Evolutionary conservation across 2,329 filamentous ascomycete genomes (phyloP).

Genomic region (Herpotrichia juniperi): DNA sequence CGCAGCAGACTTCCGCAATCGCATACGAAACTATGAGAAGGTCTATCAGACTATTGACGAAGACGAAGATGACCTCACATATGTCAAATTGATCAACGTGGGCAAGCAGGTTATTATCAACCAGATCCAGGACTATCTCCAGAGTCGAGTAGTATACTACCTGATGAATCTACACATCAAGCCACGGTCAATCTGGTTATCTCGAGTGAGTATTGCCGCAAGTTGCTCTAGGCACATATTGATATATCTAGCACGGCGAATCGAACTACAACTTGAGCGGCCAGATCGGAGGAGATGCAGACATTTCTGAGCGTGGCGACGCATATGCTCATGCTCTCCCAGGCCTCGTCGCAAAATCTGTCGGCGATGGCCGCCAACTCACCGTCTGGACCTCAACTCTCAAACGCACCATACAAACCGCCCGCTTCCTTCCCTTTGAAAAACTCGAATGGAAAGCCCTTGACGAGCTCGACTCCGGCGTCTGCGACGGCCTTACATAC

Average conservation of each 20-base stretch:
- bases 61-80: constrained; percentile 86
- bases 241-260: constrained; percentile 77
- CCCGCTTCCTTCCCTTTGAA: constrained; percentile 86
- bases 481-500: constrained; percentile 96
- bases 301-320: constrained; percentile 84
- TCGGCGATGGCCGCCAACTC: constrained; percentile 73
- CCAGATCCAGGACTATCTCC: constrained; percentile 93
- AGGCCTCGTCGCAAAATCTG: constrained; percentile 81
- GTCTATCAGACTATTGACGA: constrained; percentile 93
- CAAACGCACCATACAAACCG: constrained; percentile 88
- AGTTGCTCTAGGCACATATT: constrained; percentile 8
- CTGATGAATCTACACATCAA: constrained; percentile 99
- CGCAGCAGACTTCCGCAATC: constrained; percentile 88
- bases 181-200: constrained; percentile 94
- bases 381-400: constrained; percentile 79
- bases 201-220: constrained; percentile 68
- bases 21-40: constrained; percentile 97
- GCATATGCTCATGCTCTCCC: constrained; percentile 86
- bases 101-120: constrained; percentile 98
- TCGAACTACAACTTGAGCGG: constrained; percentile 90
- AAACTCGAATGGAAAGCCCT: constrained; percentile 98
- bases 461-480: constrained; percentile 94
- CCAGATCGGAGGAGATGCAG: constrained; percentile 89
- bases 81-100: constrained; percentile 96
- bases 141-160: constrained; percentile 96